These are phyloP conservation scores for Striga asiatica DNA, from an alignment of 257 asterid genomes.

Conservation along the genomic window DNA sequence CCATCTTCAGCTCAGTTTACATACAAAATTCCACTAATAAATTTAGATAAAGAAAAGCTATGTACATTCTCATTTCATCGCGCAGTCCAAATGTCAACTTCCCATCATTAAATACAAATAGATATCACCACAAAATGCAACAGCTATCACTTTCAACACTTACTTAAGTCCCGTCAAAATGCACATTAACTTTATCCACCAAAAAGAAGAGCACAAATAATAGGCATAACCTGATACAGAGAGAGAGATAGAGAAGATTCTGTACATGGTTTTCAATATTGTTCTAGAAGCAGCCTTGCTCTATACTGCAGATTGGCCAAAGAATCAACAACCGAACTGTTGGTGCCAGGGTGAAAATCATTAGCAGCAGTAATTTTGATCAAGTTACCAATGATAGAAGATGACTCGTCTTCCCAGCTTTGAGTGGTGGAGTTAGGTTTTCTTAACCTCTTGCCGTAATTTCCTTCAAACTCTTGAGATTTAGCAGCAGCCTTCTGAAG, in stretches of 20 bases:
- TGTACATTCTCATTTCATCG: neutral
- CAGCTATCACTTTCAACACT: neutral
- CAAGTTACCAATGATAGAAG: conserved; percentile 28
- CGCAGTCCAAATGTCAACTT: neutral
- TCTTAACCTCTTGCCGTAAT: conserved; percentile 31
- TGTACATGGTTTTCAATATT: conserved; percentile 17
- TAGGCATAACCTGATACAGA: neutral
- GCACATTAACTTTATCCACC: too few relatives aligned
- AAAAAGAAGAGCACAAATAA: too few relatives aligned
- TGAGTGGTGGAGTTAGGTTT: conserved; percentile 5
- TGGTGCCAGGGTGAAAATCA: conserved; percentile 3
- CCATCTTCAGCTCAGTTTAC: too few relatives aligned
- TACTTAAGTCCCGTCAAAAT: neutral
- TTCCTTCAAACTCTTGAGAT: conserved; percentile 65
- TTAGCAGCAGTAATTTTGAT: conserved; percentile 19
- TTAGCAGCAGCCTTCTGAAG: conserved; percentile 62
- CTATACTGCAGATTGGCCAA: conserved; percentile 44
- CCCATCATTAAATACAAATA: neutral
- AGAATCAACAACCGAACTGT: conserved; percentile 15
- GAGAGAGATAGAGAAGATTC: neutral
- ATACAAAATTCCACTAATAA: too few relatives aligned
- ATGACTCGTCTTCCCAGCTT: conserved; percentile 37
- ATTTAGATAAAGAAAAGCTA: neutral
- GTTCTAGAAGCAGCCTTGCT: conserved; percentile 44
- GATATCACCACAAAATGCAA: neutral